A percentile compares a stretch with the other conserved stretches of the same genome.
These are phyloP conservation scores for Cymbopogon flexuosus DNA, from an alignment of 202 grass and related monocot species.

Conservation along the genomic window DNA sequence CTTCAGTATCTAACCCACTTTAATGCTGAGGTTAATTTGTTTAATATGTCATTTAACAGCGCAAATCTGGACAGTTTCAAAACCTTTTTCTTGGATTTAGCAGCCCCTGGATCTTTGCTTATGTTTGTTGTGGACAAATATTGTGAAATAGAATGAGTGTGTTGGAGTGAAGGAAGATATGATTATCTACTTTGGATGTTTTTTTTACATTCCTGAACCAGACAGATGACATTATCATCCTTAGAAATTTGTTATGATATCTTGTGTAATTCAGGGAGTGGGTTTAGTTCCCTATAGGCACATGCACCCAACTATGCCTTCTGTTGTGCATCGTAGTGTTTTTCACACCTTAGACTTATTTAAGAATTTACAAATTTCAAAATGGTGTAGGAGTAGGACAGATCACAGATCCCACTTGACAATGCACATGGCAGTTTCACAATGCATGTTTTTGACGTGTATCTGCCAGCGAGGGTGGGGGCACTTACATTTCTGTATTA, in stretches of 20 bases:
- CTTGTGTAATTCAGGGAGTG: neutral
- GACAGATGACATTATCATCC: neutral
- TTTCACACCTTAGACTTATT: neutral
- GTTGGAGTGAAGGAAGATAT: neutral
- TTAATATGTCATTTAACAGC: neutral
- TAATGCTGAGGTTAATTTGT: neutral
- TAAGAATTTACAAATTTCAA: neutral
- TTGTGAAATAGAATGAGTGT: neutral
- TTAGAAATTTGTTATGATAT: slow-evolving; percentile 9
- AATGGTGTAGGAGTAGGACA: neutral
- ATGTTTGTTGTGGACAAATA: neutral
- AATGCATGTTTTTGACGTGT: neutral
- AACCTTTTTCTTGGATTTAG: neutral
- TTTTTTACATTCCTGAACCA: neutral
- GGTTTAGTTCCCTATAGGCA: neutral
- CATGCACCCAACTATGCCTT: neutral
- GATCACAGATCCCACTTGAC: neutral
- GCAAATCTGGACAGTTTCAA: neutral
- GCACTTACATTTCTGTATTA: neutral
- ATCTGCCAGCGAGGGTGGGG: neutral
- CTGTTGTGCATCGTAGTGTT: neutral
- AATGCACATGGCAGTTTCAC: neutral
- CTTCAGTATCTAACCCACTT: neutral
- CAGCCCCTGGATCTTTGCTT: neutral
- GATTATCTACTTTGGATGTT: slow-evolving; percentile 8